Percentiles rank a stretch among this genome's conserved stretches.
phyloP scores from a whole-genome alignment of 2,329 filamentous ascomycete species.

The Thelonectria blattea region DNA sequence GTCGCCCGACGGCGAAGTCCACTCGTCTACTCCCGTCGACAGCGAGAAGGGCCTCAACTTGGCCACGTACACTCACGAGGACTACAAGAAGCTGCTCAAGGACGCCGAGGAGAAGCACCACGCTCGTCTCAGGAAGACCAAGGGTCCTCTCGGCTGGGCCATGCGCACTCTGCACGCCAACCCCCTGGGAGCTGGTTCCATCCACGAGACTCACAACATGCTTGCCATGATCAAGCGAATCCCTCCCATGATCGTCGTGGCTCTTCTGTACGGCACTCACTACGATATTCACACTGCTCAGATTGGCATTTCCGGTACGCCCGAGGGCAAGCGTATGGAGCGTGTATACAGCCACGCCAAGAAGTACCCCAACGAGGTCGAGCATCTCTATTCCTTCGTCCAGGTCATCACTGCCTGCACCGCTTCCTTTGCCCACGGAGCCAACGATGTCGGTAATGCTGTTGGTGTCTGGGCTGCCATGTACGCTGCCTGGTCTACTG shows the following conservation, averaged over 20 bases:
- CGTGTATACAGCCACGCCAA: constrained; percentile 61
- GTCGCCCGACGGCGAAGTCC: constrained; percentile 39
- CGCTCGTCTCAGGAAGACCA: constrained; percentile 65
- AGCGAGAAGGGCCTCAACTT: constrained; percentile 53
- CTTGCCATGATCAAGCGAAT: constrained; percentile 67
- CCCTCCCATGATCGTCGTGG: constrained; percentile 69
- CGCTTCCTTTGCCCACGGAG: constrained; percentile 76
- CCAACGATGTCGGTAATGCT: constrained; percentile 78
- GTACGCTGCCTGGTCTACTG: constrained; percentile 71
- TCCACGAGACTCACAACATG: constrained; percentile 78
- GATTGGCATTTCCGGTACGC: constrained; percentile 71
- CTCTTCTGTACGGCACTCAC: constrained; percentile 73
- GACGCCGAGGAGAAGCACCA: constrained; percentile 64
- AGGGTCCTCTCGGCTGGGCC: constrained; percentile 79
- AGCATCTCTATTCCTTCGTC: constrained; percentile 72
- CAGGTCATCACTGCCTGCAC: constrained; percentile 73
- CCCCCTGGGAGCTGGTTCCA: constrained; percentile 72
- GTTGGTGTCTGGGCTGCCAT: constrained; percentile 74
- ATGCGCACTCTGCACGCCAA: constrained; percentile 79
- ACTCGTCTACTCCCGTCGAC: constrained; percentile 29
- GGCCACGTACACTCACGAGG: constrained; percentile 50
- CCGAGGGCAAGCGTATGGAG: constrained; percentile 73
- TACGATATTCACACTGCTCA: constrained; percentile 85
- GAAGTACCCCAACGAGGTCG: constrained; percentile 75
- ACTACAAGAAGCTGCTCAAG: constrained; percentile 67